phyloP scores from a whole-genome alignment of 2,329 filamentous ascomycete genomes.

The Pseudonectria foliicola region DNA sequence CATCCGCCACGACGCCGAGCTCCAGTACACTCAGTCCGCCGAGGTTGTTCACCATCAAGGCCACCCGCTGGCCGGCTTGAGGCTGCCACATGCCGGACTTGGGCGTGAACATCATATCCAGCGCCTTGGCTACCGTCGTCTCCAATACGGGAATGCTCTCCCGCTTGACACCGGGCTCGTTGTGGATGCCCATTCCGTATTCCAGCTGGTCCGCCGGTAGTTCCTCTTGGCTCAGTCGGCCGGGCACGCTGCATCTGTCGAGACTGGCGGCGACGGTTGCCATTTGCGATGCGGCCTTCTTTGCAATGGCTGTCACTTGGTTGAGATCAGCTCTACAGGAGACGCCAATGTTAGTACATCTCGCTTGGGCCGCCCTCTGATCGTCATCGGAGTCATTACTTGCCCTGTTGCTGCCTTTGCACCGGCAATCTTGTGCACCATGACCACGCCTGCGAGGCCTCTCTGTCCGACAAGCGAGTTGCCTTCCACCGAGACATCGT shows the following conservation, averaged over 20 bases:
- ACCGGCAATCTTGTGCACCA: slow-evolving; percentile 19
- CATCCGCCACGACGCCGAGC: slow-evolving; percentile 17
- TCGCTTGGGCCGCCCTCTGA: neutral
- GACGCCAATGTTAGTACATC: slow-evolving; percentile 3
- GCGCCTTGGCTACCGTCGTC: slow-evolving; percentile 10
- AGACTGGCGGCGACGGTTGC: slow-evolving; percentile 19
- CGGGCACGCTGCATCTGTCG: slow-evolving; percentile 17
- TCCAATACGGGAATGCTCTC: slow-evolving; percentile 10
- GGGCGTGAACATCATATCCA: slow-evolving; percentile 16
- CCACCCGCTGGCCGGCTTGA: slow-evolving; percentile 7
- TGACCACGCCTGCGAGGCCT: slow-evolving; percentile 17
- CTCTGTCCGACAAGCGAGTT: slow-evolving; percentile 18
- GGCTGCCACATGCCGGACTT: slow-evolving; percentile 19
- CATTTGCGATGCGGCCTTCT: slow-evolving; percentile 17
- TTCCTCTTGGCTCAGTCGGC: slow-evolving; percentile 12
- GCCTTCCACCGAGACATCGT: slow-evolving; percentile 18
- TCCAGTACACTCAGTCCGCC: slow-evolving; percentile 18
- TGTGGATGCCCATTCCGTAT: slow-evolving; percentile 21
- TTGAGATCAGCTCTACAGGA: slow-evolving; percentile 10
- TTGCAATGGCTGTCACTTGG: slow-evolving; percentile 10
- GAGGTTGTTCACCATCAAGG: slow-evolving; percentile 19
- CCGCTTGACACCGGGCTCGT: slow-evolving; percentile 20
- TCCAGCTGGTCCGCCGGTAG: slow-evolving; percentile 15
- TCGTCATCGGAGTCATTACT: neutral
- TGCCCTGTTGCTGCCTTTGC: slow-evolving; percentile 18